These are phyloP conservation scores for Trametes cinnabarina DNA, from an alignment of 768 basidiomycete species.

Conservation along the genomic window DNA sequence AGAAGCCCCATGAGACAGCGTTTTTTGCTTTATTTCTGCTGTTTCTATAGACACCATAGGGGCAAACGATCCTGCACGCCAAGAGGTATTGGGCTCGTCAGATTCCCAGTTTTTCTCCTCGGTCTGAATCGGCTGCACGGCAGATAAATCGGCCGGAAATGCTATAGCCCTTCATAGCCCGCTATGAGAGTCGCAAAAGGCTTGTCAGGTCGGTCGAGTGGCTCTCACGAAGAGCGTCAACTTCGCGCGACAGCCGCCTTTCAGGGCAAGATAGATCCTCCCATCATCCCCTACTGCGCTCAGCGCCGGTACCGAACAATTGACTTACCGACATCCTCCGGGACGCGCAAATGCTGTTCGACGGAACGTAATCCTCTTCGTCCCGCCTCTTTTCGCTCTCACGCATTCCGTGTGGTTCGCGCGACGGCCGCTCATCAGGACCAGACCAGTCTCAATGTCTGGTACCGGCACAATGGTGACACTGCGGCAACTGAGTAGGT, in stretches of 20 bases:
- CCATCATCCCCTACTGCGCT: slow-evolving; percentile 9
- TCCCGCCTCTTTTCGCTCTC: background rate
- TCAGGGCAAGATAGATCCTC: slow-evolving; percentile 1
- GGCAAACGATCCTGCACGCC: no score
- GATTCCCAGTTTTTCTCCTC: background rate
- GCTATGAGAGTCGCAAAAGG: background rate
- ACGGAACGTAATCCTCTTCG: background rate
- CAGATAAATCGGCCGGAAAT: background rate
- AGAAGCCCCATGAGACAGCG: no score
- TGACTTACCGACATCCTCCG: slow-evolving; percentile 1
- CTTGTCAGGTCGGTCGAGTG: background rate
- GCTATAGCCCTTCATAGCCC: background rate
- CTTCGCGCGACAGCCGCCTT: slow-evolving; percentile 12
- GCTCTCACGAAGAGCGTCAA: slow-evolving; percentile 2
- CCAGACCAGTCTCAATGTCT: background rate
- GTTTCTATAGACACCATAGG: no score
- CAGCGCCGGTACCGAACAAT: slow-evolving; percentile 7
- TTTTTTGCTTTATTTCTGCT: no score
- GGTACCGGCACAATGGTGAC: slow-evolving; percentile 1
- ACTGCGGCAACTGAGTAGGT: background rate
- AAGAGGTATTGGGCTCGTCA: background rate
- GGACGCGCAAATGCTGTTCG: background rate
- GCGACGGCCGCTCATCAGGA: slow-evolving; percentile 6
- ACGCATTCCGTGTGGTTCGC: background rate
- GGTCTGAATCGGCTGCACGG: background rate